These are phyloP conservation scores for Polytolypa hystricis DNA, from an alignment of 2,329 filamentous ascomycete species.

Conservation along the genomic window DNA sequence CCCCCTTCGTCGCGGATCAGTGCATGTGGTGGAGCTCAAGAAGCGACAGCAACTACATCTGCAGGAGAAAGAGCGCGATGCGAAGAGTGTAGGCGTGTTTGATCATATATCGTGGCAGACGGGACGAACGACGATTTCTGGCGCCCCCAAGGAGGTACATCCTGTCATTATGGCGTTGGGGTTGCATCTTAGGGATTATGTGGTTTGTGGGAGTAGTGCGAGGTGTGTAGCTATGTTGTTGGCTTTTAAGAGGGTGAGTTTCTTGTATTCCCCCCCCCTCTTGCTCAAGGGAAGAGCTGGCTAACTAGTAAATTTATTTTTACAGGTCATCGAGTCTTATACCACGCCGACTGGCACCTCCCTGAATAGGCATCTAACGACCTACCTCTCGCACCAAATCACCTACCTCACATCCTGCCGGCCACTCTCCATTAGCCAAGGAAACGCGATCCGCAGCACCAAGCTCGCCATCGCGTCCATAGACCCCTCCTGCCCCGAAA, in stretches of 20 bases:
- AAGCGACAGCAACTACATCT: background rate
- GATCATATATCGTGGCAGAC: slow-evolving; percentile 72
- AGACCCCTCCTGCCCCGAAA: slow-evolving; percentile 73
- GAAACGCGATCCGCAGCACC: slow-evolving; percentile 88
- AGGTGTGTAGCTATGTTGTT: slow-evolving; percentile 77
- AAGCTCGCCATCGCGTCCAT: slow-evolving; percentile 88
- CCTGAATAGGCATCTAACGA: slow-evolving; percentile 80
- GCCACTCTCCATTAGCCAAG: slow-evolving; percentile 94
- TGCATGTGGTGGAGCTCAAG: slow-evolving; percentile 17
- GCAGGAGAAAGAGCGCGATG: slow-evolving; percentile 34
- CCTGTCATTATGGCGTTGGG: slow-evolving; percentile 75
- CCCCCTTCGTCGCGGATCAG: too few relatives aligned
- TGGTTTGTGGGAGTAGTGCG: slow-evolving; percentile 78
- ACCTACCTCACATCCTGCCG: slow-evolving; percentile 87
- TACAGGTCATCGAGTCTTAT: slow-evolving; percentile 81
- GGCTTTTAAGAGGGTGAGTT: slow-evolving; percentile 70
- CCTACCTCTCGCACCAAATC: slow-evolving; percentile 89
- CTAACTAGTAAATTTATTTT: slow-evolving; percentile 1
- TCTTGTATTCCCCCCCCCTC: slow-evolving; percentile 10
- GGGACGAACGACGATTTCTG: slow-evolving; percentile 52
- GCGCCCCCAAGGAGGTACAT: slow-evolving; percentile 62
- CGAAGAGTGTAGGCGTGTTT: slow-evolving; percentile 64
- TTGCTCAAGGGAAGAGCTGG: slow-evolving; percentile 7
- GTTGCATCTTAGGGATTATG: slow-evolving; percentile 81
- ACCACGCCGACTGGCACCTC: slow-evolving; percentile 75